phyloP scores from a whole-genome alignment of 257 asterid species.

The Prunella vulgaris region DNA sequence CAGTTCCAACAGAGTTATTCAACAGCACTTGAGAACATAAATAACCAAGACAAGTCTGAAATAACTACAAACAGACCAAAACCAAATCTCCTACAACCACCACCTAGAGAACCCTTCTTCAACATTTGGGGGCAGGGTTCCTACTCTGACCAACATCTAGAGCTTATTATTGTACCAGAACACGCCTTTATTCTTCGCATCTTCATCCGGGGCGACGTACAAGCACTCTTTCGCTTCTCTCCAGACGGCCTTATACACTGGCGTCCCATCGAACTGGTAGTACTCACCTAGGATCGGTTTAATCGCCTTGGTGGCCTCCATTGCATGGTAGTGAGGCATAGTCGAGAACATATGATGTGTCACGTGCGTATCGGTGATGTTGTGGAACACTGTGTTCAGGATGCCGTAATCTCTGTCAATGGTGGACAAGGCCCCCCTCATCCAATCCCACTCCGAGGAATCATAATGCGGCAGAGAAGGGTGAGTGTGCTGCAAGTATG shows the following conservation, averaged over 20 bases:
- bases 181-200: conserved; percentile 54
- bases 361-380: conserved; percentile 79
- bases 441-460: conserved; percentile 84
- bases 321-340: conserved; percentile 83
- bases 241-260: conserved; percentile 58
- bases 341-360: conserved; percentile 81
- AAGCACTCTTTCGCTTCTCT: conserved; percentile 76
- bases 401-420: conserved; percentile 72
- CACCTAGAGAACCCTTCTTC: neutral
- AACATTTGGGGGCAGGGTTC: conserved; percentile 1
- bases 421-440: conserved; percentile 75
- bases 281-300: conserved; percentile 67
- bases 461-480: conserved; percentile 74
- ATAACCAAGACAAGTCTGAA: conserved; percentile 17
- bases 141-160: conserved; percentile 22
- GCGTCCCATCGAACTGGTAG: conserved; percentile 68
- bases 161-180: conserved; percentile 80
- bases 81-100: conserved; percentile 18
- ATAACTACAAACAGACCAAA: neutral
- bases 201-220: conserved; percentile 67
- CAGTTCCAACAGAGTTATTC: conserved; percentile 16
- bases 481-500: conserved; percentile 82
- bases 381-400: conserved; percentile 68
- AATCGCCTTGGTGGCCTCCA: conserved; percentile 82
- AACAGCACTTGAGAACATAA: conserved; percentile 10